These are phyloP conservation scores for Jackrogersella multiformis DNA, from an alignment of 495 filamentous ascomycete genomes.

Conservation along the genomic window DNA sequence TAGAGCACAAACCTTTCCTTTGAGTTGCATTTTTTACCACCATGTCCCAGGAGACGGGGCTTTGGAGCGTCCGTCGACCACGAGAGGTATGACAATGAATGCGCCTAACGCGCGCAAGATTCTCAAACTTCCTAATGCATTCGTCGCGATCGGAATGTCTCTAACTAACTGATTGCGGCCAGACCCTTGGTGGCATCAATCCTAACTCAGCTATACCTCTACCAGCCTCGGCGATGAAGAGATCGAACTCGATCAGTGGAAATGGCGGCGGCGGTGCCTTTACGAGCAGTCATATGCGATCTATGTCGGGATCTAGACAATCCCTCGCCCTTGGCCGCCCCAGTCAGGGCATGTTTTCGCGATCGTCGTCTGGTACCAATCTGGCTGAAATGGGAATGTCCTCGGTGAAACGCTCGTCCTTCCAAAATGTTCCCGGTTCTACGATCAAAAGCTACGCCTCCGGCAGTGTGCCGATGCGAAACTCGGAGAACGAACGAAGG, in stretches of 20 bases:
- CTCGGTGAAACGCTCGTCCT: slow-evolving; percentile 85
- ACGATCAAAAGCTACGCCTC: slow-evolving; percentile 59
- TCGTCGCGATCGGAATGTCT: slow-evolving; percentile 28
- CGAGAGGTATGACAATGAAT: slow-evolving; percentile 67
- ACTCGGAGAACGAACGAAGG: slow-evolving; percentile 70
- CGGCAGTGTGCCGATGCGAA: slow-evolving; percentile 52
- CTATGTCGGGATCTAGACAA: slow-evolving; percentile 82
- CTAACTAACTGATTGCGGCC: slow-evolving; percentile 35
- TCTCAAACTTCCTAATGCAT: slow-evolving; percentile 14
- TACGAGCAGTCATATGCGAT: slow-evolving; percentile 77
- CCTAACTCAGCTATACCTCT: slow-evolving; percentile 84
- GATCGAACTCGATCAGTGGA: slow-evolving; percentile 82
- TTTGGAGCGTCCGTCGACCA: slow-evolving; percentile 77
- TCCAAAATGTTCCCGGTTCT: slow-evolving; percentile 76
- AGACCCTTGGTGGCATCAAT: slow-evolving; percentile 83
- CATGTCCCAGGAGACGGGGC: slow-evolving; percentile 80
- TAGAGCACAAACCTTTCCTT: slow-evolving; percentile 14
- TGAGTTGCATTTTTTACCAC: slow-evolving; percentile 32
- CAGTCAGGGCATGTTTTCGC: slow-evolving; percentile 83
- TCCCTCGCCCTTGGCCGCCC: slow-evolving; percentile 82
- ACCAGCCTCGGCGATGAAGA: slow-evolving; percentile 94
- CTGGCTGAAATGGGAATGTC: slow-evolving; percentile 80
- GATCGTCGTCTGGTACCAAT: slow-evolving; percentile 80
- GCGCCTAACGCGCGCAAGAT: slow-evolving; percentile 21
- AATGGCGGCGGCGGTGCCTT: slow-evolving; percentile 66